Conservation (phyloP, 2,329 filamentous ascomycete genomes). For the Chrysoporthe cubensis region DNA sequence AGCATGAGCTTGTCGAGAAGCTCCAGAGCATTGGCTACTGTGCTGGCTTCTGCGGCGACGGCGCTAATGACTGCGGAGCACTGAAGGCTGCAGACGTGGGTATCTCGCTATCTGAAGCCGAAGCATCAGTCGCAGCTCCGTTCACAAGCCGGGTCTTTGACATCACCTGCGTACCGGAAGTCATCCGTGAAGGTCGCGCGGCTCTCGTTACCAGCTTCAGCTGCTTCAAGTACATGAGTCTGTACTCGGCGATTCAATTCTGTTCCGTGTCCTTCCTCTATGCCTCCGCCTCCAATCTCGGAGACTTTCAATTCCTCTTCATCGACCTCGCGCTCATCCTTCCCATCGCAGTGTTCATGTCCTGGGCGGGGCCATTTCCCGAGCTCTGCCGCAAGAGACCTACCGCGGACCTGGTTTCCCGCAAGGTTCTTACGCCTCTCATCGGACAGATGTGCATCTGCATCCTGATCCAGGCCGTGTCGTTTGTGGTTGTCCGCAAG, state of each 20-base stretch:
- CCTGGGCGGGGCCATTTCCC: slow-evolving; percentile 87
- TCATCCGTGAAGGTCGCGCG: slow-evolving; percentile 92
- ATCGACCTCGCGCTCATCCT: slow-evolving; percentile 93
- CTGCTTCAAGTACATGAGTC: slow-evolving; percentile 99
- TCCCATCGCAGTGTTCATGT: slow-evolving; percentile 98
- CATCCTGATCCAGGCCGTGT: slow-evolving; percentile 74
- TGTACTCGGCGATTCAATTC: slow-evolving; percentile 99
- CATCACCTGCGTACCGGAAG: slow-evolving; percentile 90
- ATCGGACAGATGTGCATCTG: slow-evolving; percentile 87
- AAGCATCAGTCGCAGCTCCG: slow-evolving; percentile 96
- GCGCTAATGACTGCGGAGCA: slow-evolving; percentile 95
- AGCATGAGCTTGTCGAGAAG: slow-evolving; percentile 96
- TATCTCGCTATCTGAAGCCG: slow-evolving; percentile 94
- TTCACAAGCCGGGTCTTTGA: slow-evolving; percentile 97
- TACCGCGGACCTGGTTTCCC: slow-evolving; percentile 87
- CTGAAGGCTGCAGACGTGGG: slow-evolving; percentile 97
- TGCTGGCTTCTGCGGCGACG: slow-evolving; percentile 94
- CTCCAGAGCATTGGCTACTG: slow-evolving; percentile 95
- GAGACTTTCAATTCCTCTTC: slow-evolving; percentile 97
- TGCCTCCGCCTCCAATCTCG: slow-evolving; percentile 88
- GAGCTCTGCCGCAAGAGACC: slow-evolving; percentile 81
- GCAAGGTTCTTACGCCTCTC: slow-evolving; percentile 88
- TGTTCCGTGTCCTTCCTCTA: slow-evolving; percentile 97
- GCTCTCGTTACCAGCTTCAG: slow-evolving; percentile 98
- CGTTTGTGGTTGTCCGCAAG: slow-evolving; percentile 73